These are phyloP conservation scores for Pneumocystis jirovecii DNA, from an alignment of 1,139 yeast genomes.

Conservation along the genomic window DNA sequence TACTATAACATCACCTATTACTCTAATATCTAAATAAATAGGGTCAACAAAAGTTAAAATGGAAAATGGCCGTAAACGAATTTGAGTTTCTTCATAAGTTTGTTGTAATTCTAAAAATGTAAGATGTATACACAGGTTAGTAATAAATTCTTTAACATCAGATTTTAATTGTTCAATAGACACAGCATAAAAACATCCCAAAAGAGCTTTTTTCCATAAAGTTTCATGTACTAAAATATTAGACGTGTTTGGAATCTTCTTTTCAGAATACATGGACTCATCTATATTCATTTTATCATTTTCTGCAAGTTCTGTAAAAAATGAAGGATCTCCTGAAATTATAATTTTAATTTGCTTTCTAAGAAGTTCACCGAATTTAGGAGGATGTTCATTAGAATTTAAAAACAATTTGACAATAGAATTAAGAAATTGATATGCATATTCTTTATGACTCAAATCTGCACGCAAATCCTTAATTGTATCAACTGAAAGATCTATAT, in stretches of 20 bases:
- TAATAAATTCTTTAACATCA: constrained; percentile 48
- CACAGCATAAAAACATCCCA: constrained; percentile 51
- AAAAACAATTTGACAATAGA: constrained; percentile 55
- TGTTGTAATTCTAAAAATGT: constrained; percentile 63
- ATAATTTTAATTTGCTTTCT: constrained; percentile 34
- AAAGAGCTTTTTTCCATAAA: constrained; percentile 21
- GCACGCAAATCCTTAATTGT: constrained; percentile 49
- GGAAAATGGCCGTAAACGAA: constrained; percentile 44
- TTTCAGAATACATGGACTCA: not conserved
- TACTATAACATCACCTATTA: constrained; percentile 58
- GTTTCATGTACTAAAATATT: not conserved
- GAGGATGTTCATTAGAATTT: constrained; percentile 50
- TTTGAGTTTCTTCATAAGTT: constrained; percentile 47
- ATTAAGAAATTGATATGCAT: constrained; percentile 62
- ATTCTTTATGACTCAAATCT: constrained; percentile 51
- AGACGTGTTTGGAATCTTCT: not conserved
- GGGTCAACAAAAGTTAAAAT: constrained; percentile 69
- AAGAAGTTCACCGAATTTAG: constrained; percentile 35
- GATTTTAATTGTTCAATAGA: constrained; percentile 61
- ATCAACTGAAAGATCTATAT: constrained; percentile 6
- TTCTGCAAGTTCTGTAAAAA: constrained; percentile 30
- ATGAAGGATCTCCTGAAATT: constrained; percentile 9
- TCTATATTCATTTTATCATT: constrained; percentile 26
- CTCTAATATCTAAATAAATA: constrained; percentile 51
- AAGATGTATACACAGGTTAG: constrained; percentile 63